Percentiles rank a stretch among this genome's conserved stretches.
Evolutionary conservation across 1,139 yeast species (phyloP).

Genomic region (Diutina scorzettiae): DNA sequence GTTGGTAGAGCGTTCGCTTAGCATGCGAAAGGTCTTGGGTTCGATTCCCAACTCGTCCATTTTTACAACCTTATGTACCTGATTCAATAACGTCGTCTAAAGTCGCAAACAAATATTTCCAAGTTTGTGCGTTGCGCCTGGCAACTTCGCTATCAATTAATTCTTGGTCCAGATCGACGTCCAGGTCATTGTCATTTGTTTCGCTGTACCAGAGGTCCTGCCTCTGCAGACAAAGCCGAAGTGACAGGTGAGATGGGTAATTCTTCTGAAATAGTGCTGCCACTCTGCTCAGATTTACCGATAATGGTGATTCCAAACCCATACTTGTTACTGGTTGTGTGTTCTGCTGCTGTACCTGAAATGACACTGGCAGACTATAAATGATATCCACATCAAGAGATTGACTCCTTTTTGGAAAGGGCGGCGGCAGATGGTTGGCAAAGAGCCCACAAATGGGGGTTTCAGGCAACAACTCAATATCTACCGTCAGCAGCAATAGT

Average conservation of each 20-base stretch:
- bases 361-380: neutral
- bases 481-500: neutral
- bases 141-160: neutral
- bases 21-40: too few species aligned
- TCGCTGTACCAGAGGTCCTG: neutral
- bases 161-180: slow-evolving; percentile 3
- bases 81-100: neutral
- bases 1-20: too few species aligned
- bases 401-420: neutral
- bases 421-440: neutral
- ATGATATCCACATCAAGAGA: neutral
- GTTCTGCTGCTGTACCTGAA: neutral
- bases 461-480: neutral
- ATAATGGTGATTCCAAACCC: neutral
- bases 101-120: neutral
- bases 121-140: neutral
- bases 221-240: neutral
- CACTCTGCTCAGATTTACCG: neutral
- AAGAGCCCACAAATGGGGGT: neutral
- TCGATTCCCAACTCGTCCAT: too few species aligned
- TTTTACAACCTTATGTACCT: too few species aligned
- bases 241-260: neutral
- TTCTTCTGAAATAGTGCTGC: neutral
- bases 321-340: neutral
- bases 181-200: neutral